Percentiles rank a stretch among this genome's conserved stretches.
These are phyloP conservation scores for Eucalyptus dawsonii DNA, from an alignment of 345 rosid genomes.

Conservation along the genomic window DNA sequence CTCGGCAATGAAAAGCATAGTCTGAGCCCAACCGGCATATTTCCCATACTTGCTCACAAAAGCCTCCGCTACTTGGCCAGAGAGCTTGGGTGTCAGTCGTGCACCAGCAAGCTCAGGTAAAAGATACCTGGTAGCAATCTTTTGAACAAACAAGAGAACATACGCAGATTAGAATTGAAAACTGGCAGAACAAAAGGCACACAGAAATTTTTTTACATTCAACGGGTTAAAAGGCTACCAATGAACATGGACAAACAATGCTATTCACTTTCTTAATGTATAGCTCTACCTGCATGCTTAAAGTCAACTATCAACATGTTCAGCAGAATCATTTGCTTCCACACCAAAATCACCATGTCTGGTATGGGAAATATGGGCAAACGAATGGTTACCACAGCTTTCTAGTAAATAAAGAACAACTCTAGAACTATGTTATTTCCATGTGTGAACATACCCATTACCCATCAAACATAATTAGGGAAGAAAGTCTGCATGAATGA, in stretches of 20 bases:
- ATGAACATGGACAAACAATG: background rate
- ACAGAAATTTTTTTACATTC: background rate
- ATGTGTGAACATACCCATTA: background rate
- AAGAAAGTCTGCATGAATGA: background rate
- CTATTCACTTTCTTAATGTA: background rate
- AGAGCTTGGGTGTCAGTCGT: constrained; percentile 58
- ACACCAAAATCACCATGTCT: background rate
- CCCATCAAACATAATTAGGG: background rate
- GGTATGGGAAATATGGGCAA: background rate
- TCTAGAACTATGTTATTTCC: background rate
- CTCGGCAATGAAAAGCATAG: constrained; percentile 80
- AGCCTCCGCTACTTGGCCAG: constrained; percentile 73
- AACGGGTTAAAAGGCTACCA: background rate
- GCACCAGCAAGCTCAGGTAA: constrained; percentile 82
- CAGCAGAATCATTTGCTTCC: background rate
- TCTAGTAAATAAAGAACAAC: background rate
- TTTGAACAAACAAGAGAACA: constrained; percentile 6
- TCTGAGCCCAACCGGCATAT: constrained; percentile 98
- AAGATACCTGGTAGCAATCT: constrained; percentile 77
- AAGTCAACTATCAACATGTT: background rate
- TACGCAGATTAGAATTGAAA: background rate
- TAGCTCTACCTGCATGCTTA: background rate
- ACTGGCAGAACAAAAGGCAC: background rate
- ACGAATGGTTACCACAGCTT: background rate
- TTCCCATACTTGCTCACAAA: constrained; percentile 83